Evolutionary conservation across 2,329 filamentous ascomycete genomes (phyloP).

Genomic region (Botrytis medusae): DNA sequence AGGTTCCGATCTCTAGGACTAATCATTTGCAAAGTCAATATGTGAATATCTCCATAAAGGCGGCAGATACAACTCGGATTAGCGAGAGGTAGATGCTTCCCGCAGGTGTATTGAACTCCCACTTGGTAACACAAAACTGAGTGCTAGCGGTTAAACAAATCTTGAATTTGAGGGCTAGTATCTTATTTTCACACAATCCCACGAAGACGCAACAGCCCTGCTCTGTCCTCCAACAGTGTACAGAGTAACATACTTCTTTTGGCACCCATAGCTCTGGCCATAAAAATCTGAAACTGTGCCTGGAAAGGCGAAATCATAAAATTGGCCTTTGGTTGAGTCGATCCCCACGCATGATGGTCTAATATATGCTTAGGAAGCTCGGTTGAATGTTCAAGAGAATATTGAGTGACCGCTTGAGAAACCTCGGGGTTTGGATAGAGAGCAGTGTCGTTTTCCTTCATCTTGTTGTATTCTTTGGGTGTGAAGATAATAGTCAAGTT

Average conservation of each 20-base stretch:
- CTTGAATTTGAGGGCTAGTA: neutral
- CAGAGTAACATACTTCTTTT: slow-evolving; percentile 29
- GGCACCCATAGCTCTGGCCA: slow-evolving; percentile 31
- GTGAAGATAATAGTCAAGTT: neutral
- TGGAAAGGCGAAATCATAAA: slow-evolving; percentile 36
- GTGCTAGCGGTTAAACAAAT: neutral
- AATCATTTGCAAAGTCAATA: neutral
- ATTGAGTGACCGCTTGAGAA: slow-evolving; percentile 45
- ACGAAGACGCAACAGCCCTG: neutral
- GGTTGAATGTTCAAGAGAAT: slow-evolving; percentile 46
- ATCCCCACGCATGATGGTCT: slow-evolving; percentile 44
- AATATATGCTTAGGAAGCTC: slow-evolving; percentile 46
- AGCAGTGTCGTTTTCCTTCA: slow-evolving; percentile 37
- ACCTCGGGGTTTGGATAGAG: slow-evolving; percentile 48
- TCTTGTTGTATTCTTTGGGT: slow-evolving; percentile 20
- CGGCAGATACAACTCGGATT: too few species aligned
- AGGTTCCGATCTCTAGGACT: slow-evolving; percentile 38
- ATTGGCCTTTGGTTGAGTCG: slow-evolving; percentile 28
- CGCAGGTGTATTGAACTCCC: neutral
- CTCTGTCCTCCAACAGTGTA: neutral
- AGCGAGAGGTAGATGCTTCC: too few species aligned
- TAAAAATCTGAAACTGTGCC: slow-evolving; percentile 31
- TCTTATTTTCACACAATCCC: neutral
- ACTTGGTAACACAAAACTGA: too few species aligned
- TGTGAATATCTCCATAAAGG: neutral